Base-by-base conservation (phyloP, 2,329 filamentous ascomycete species). In the Ascochyta viciae-villosae region DNA sequence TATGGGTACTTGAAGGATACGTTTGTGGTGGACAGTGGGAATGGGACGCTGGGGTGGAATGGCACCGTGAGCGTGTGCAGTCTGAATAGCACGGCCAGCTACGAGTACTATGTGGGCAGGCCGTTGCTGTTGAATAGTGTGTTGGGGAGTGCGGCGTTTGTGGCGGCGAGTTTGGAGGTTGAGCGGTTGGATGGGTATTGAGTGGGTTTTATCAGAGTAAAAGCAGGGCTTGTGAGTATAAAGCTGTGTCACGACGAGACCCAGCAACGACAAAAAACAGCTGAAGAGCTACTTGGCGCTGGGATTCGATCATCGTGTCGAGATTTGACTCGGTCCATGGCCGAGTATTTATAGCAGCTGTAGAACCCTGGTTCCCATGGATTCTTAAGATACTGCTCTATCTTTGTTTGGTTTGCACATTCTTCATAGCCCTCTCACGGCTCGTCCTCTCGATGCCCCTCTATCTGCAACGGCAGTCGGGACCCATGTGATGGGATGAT, bases 51-150 rank as follows among this genome's bases (percentile, higher is more conserved):
- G 54, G 70, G 68, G 3, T 72, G 70, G 54, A 68, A 70, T 47
- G 66, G 68, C 13, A 76, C 75, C 16, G 68, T 70, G 3, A 42
- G 57, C 4, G 67, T 71, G 43, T 70, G 67, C 45, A 70, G 66
- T 34, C 16, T 69, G 50, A 66, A 67, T 50, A 62, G 57, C 9
- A 64, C 59, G 27, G 64, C 61, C 7, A 60, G 53, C 16, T 69
- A 65, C 39, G 69, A 66, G 67, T 71, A 60, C 24, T 66, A 61
- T 41, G 22, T 42, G 0, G 12, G 12, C 1, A 31, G 29, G 33
- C 47, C 45, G 15, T 31, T 47, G 2, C 13, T 54, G 33, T 49
- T 9, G 7, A 15, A 54, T 8, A 54, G 52, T 81, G 81, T 61
- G 74, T 76, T 22, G 74, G 73, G 52, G n/a, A 50, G 52, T 26